Evolutionary conservation across 139 green algal genomes (phyloP), one percentile per base, ranked within the genome.

Genomic region (Picochlorum sp.): DNA sequence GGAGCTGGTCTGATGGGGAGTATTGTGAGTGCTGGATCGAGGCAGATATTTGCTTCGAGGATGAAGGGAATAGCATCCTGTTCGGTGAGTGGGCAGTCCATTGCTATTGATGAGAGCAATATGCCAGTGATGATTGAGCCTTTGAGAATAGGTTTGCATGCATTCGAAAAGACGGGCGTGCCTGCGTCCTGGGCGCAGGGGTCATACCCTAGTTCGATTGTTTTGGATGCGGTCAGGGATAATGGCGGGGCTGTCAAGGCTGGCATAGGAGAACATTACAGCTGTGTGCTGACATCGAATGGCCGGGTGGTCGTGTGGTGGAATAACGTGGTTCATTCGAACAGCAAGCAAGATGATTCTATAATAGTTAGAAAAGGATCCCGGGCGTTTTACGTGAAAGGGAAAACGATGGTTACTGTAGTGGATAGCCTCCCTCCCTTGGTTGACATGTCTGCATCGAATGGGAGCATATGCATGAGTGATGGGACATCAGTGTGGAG

Each of bases 231-330:
- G 6, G 23, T 91, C 6, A 58, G 57, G 16, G 75, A 78, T 45
- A 62, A 72, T 16, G 83, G 84, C 26, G 84, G 79, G 9, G 83
- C 81, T 3, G 37, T 74, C 5, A 50, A 46, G 26, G 71, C 86
- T 21, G 79, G 69, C 13, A 69, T 79, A 13, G 84, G 81, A n/a
- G 72, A 75, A 41, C 76, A 66, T 30, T 90, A 88, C 67, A 81
- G 64, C 60, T 64, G 73, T 13, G 71, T 71, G 16, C 64, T 91
- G 2, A 89, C 81, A 6, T 58, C 45, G 1, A 61, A 16, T 7
- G 81, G 83, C 6, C 50, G 61, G 2, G 76, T 89, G 57, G 59
- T 90, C 6, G 44, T 90, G 30, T 90, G 84, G 83, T 66, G 69
- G 18, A 14, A 50, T 41, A 41, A 41, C 34, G 34, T 41, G 34